Conservation (phyloP, 2,329 filamentous ascomycete species). For the Coniochaeta sp. region DNA sequence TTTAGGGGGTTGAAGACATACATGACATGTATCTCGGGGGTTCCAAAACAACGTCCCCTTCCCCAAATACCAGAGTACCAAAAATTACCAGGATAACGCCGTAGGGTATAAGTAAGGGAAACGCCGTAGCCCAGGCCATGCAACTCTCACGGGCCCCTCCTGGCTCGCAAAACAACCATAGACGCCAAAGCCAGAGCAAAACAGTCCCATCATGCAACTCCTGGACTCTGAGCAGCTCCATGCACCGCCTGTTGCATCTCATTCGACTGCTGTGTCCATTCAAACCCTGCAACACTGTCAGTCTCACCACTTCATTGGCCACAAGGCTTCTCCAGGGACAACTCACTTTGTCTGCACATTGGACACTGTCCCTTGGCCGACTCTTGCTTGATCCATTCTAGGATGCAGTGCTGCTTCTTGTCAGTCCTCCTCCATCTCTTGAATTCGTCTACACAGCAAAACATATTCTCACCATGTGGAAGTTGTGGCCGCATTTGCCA, state of each 20-base stretch:
- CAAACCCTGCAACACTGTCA: constrained; percentile 20
- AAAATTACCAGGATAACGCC: not conserved
- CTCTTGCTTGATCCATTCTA: constrained; percentile 94
- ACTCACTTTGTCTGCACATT: constrained; percentile 90
- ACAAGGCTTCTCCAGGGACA: not conserved
- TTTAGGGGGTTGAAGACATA: not conserved
- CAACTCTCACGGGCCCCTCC: too few relatives aligned
- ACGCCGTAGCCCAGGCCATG: not conserved
- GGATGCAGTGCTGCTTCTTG: constrained; percentile 73
- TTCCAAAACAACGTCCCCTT: too few relatives aligned
- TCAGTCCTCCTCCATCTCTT: not conserved
- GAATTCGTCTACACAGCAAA: too few relatives aligned
- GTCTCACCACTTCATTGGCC: not conserved
- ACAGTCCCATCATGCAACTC: not conserved
- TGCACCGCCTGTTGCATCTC: not conserved
- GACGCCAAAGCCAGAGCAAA: too few relatives aligned
- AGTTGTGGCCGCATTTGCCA: constrained; percentile 94
- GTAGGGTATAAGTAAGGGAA: not conserved
- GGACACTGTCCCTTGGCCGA: constrained; percentile 89
- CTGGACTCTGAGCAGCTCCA: not conserved
- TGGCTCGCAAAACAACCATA: too few relatives aligned
- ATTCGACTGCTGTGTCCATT: constrained; percentile 19
- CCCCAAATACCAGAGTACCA: not conserved
- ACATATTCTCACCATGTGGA: constrained; percentile 99
- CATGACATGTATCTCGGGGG: too few relatives aligned